Evolutionary conservation across 2,329 filamentous ascomycete genomes (phyloP).

Genomic region (Arthrobotrys megalospora): DNA sequence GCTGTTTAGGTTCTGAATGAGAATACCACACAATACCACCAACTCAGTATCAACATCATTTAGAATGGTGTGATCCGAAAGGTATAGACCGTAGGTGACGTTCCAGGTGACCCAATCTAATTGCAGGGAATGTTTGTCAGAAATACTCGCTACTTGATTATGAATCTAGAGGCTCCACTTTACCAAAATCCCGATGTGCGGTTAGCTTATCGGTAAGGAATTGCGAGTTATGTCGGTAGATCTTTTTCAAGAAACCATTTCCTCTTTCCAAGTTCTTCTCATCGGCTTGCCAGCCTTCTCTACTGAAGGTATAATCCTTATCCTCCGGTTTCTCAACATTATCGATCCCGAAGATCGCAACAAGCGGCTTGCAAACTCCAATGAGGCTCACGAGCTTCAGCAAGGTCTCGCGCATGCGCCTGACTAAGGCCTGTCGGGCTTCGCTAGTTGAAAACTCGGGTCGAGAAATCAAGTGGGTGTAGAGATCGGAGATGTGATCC

Average conservation of each 20-base stretch:
- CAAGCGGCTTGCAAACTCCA: slow-evolving; percentile 76
- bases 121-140: slow-evolving; percentile 63
- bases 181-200: slow-evolving; percentile 70
- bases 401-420: slow-evolving; percentile 73
- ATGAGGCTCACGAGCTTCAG: slow-evolving; percentile 74
- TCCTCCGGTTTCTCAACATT: slow-evolving; percentile 73
- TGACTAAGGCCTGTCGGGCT: slow-evolving; percentile 70
- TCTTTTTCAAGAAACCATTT: slow-evolving; percentile 72
- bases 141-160: neutral
- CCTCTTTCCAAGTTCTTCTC: slow-evolving; percentile 72
- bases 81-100: slow-evolving; percentile 74
- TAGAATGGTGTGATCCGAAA: slow-evolving; percentile 73
- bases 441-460: slow-evolving; percentile 69
- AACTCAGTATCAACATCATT: slow-evolving; percentile 73
- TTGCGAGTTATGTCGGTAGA: slow-evolving; percentile 67
- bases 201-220: slow-evolving; percentile 68
- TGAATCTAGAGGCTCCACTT: neutral
- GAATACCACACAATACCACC: slow-evolving; percentile 72
- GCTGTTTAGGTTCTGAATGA: slow-evolving; percentile 73
- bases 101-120: slow-evolving; percentile 71
- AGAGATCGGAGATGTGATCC: slow-evolving; percentile 72
- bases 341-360: slow-evolving; percentile 73
- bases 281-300: slow-evolving; percentile 75
- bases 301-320: slow-evolving; percentile 72
- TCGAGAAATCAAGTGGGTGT: slow-evolving; percentile 72